Base-by-base conservation (phyloP, 225 moss, liverwort and hornwort genomes). In the Antitrichia curtipendula region DNA sequence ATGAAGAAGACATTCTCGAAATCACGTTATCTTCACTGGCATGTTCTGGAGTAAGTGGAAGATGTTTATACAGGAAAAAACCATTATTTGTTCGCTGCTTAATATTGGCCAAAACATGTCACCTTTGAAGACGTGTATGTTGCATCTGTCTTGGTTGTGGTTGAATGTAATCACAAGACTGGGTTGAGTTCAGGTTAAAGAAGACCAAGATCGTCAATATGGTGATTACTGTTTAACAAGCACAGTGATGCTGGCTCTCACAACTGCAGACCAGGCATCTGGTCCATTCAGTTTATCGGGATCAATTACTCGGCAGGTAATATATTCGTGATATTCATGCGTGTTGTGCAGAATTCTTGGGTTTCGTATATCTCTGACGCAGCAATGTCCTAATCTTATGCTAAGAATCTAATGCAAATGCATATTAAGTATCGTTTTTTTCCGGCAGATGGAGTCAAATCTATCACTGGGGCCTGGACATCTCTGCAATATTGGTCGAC, bases 191-290 rank as follows among this genome's bases (percentile, higher is more conserved):
- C 91, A 97, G 97, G 95, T 98, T 36, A 93, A 91, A 89, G 95
- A 94, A 75, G 94, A 94, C 91, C 89, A 89, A 49, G 93, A 94
- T 52, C 92, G 88, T 45, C 90, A 81, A 86, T 81, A 27, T 40
- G 90, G 91, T 53, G 94, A 95, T 82, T 96, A 98, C 84, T 91
- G 96, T 90, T 88, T 98, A 88, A 98, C 98, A 64, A 98, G 98
- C 90, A 96, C 96, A 47, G 96, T 96, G 76, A 98, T 98, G 98
- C 91, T 98, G 59, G 91, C 93, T 81, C 93, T 96, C 53, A 98
- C 96, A 49, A 98, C 95, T 87, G 96, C 95, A 80, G 92, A 92
- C 82, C 93, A 92, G 84, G 64, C 86, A 75, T 94, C 95, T 57
- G 92, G 96, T 68, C 92, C 94, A 63, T 98, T 98, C 86, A 96